Evolutionary conservation across 257 asterid species (phyloP), one percentile per base, ranked within the genome.

Genomic region (Coffea eugenioides): DNA sequence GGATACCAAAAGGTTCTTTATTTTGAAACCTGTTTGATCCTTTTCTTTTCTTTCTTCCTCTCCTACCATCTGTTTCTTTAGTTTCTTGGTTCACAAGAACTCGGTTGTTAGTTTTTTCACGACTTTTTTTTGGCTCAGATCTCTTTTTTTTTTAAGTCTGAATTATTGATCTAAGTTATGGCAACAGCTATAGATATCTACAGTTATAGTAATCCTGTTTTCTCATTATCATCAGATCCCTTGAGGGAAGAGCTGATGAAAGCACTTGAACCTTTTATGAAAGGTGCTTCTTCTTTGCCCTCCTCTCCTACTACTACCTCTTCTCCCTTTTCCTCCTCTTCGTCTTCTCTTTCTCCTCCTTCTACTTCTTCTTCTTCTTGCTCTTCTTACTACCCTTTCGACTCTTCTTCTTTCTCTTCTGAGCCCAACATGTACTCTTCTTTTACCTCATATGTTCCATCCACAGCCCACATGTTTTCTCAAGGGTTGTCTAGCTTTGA

Each of bases 241-340:
- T 84, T 87, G 51, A 86, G 88, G 12, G 97, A 88, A 79, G 98
- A 94, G 82, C 94, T 94, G 43, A 90, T 92, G 96, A 88, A 90
- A 87, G 98, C 98, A 82, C 97, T 94, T 79, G 85, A 86, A 72
- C 98, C 98, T 87, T 94, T 89, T 86, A 89, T 94, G 96, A 91
- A 87, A 76, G 86, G 90, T 84, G 90, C 87, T 85, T 79, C 89
- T 69, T 51, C 74, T 20, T 25, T 48, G 68, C 34, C 81, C 20
- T 71, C 75, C 18, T 41, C 82, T 69, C 21, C 83, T 52, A 13
- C 18, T 49, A 9, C 14, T 49, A 8, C 81, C 25, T 54, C 81
- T 4, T 66, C 72, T 68, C 72, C 74, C 61, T 49, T 87, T 69
- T 41, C 80, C 8, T 20, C 80, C 34, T 8, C 83, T 39, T 25